Conservation (phyloP, 148 eudicot species). For the Amaranthus palmeri region DNA sequence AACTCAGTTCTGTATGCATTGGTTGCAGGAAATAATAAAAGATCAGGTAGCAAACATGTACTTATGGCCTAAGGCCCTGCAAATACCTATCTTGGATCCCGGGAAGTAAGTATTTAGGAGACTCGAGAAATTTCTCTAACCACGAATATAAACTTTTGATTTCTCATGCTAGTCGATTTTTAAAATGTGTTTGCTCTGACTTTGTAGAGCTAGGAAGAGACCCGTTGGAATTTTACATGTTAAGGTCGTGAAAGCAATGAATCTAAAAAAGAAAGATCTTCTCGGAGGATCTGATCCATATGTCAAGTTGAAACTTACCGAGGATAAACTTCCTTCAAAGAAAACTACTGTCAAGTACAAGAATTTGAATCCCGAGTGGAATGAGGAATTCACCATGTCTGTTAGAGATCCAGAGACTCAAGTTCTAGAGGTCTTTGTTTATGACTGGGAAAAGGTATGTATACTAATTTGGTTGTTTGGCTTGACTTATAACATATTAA, state of each 20-base stretch:
- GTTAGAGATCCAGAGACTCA: constrained; percentile 73
- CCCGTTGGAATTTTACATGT: constrained; percentile 77
- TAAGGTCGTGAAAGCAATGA: constrained; percentile 61
- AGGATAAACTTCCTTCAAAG: constrained; percentile 69
- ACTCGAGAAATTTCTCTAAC: not conserved
- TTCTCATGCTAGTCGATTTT: not conserved
- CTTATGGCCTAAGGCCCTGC: constrained; percentile 78
- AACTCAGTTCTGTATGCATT: constrained; percentile 6
- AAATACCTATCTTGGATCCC: constrained; percentile 74
- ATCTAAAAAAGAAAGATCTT: constrained; percentile 76
- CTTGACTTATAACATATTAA: no score
- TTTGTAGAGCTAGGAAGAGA: constrained; percentile 61
- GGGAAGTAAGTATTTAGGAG: constrained; percentile 40
- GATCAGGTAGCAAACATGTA: constrained; percentile 89
- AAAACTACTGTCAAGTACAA: constrained; percentile 69
- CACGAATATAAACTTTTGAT: not conserved
- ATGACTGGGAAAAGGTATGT: constrained; percentile 85
- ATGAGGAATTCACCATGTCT: constrained; percentile 63
- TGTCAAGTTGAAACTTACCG: constrained; percentile 62
- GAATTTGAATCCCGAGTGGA: constrained; percentile 94
- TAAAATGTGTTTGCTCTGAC: not conserved
- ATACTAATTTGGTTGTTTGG: no score
- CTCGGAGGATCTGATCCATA: constrained; percentile 82
- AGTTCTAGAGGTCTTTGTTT: constrained; percentile 51
- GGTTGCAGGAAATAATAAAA: constrained; percentile 64